A percentile compares a stretch with the other conserved stretches of the same genome.
Evolutionary conservation across 1,139 yeast genomes (phyloP).

Genomic region (Yamadazyma diospyri): DNA sequence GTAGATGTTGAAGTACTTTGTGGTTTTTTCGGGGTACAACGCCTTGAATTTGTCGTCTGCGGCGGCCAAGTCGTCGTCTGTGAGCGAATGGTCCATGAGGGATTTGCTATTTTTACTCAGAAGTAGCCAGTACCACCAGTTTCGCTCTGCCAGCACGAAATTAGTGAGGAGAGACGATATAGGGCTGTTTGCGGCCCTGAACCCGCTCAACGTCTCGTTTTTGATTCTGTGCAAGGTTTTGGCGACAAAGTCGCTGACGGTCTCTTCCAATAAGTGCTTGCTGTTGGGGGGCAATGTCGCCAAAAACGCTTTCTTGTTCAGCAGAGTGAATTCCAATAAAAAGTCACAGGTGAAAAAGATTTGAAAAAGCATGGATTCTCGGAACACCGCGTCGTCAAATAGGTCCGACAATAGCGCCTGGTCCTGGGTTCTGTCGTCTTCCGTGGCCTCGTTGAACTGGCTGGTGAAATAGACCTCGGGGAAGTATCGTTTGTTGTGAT

Average conservation of each 20-base stretch:
- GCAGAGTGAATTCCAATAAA: slow-evolving; percentile 25
- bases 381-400: slow-evolving; percentile 25
- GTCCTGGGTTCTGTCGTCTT: slow-evolving; percentile 23
- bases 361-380: slow-evolving; percentile 30
- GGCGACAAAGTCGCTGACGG: slow-evolving; percentile 24
- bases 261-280: slow-evolving; percentile 38
- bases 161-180: slow-evolving; percentile 28
- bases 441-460: slow-evolving; percentile 22
- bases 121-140: slow-evolving; percentile 45
- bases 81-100: slow-evolving; percentile 22
- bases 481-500: slow-evolving; percentile 22
- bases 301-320: slow-evolving; percentile 24
- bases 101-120: slow-evolving; percentile 30
- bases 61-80: slow-evolving; percentile 20
- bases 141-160: slow-evolving; percentile 25
- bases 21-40: slow-evolving; percentile 28
- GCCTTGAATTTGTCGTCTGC: slow-evolving; percentile 16
- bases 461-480: slow-evolving; percentile 39
- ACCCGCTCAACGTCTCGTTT: slow-evolving; percentile 21
- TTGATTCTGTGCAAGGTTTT: slow-evolving; percentile 24
- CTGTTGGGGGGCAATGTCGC: slow-evolving; percentile 22
- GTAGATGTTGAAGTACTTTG: slow-evolving; percentile 39
- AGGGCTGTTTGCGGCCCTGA: slow-evolving; percentile 17
- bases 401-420: slow-evolving; percentile 22
- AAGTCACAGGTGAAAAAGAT: slow-evolving; percentile 30